Conservation (phyloP, 1,284 basidiomycete species). For the Ceratobasidium sp. region DNA sequence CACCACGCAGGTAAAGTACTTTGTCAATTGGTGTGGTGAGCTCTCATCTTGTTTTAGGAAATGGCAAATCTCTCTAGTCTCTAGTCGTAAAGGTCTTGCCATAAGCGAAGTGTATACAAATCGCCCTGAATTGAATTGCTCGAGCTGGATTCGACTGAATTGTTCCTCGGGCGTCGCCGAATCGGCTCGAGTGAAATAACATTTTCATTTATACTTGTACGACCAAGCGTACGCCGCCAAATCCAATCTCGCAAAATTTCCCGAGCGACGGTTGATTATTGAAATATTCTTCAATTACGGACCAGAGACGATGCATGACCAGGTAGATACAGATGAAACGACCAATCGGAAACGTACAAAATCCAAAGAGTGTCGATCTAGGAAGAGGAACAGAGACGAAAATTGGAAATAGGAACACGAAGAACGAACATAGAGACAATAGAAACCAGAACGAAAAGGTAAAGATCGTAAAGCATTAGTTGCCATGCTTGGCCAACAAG, state of each 20-base stretch:
- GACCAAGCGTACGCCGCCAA: too few species aligned
- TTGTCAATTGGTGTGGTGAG: not conserved
- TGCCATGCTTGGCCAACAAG: conserved; percentile 31
- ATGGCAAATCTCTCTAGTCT: conserved; percentile 27
- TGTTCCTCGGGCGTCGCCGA: too few species aligned
- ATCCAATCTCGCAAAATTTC: not conserved
- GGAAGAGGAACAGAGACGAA: not conserved
- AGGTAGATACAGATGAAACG: conserved; percentile 13
- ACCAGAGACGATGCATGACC: conserved; percentile 11
- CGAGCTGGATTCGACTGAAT: too few species aligned
- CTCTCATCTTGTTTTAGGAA: conserved; percentile 18
- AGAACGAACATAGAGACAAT: conserved; percentile 20
- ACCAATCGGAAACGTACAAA: conserved; percentile 17
- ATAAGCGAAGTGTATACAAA: too few species aligned
- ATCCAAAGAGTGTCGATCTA: too few species aligned
- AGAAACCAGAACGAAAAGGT: conserved; percentile 15
- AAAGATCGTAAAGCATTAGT: conserved; percentile 27
- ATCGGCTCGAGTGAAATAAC: too few species aligned
- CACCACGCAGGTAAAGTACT: conserved; percentile 8
- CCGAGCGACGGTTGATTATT: not conserved
- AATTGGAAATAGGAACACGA: conserved; percentile 15
- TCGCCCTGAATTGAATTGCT: too few species aligned
- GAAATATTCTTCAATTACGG: not conserved
- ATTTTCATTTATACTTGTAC: too few species aligned
- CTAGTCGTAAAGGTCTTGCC: not conserved